Conservation (phyloP, 768 basidiomycete species). For the Filobasidium floriforme region DNA sequence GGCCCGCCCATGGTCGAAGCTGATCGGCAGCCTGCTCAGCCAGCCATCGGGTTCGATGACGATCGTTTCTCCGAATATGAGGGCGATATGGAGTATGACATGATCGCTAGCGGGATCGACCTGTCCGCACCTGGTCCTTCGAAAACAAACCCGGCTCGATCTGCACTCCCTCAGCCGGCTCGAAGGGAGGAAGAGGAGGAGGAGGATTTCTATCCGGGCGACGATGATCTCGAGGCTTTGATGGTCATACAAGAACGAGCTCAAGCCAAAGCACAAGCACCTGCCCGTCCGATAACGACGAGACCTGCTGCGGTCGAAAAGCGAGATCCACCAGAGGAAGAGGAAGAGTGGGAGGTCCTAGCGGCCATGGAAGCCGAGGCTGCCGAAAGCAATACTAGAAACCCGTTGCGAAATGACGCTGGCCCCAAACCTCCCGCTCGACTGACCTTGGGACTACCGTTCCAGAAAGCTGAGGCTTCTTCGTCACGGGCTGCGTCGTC, state of each 20-base stretch:
- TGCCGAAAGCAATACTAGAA: not conserved
- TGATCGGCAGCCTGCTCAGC: not conserved
- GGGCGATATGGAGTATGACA: conserved; percentile 1
- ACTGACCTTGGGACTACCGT: not conserved
- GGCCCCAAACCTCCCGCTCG: not conserved
- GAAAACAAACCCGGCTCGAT: not conserved
- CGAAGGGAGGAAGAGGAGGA: conserved; percentile 1
- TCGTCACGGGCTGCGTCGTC: not conserved
- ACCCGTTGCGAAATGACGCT: not conserved
- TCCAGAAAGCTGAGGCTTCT: not conserved
- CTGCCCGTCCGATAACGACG: not conserved
- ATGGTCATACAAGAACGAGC: conserved; percentile 10
- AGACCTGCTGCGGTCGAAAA: not conserved
- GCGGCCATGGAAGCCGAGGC: conserved; percentile 24
- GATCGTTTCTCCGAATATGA: conserved; percentile 10
- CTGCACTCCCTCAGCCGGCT: not conserved
- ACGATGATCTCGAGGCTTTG: conserved; percentile 1
- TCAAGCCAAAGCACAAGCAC: not conserved
- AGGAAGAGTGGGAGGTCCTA: conserved; percentile 22
- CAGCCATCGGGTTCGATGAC: conserved; percentile 5
- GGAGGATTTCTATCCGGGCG: not conserved
- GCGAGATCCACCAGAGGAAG: conserved; percentile 1
- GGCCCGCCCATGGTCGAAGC: not conserved
- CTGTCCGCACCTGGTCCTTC: conserved; percentile 8
- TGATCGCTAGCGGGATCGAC: conserved; percentile 9